A percentile compares a stretch with the other conserved stretches of the same genome.
Conservation (phyloP, 768 basidiomycete species). For the Boletus reticuloceps region DNA sequence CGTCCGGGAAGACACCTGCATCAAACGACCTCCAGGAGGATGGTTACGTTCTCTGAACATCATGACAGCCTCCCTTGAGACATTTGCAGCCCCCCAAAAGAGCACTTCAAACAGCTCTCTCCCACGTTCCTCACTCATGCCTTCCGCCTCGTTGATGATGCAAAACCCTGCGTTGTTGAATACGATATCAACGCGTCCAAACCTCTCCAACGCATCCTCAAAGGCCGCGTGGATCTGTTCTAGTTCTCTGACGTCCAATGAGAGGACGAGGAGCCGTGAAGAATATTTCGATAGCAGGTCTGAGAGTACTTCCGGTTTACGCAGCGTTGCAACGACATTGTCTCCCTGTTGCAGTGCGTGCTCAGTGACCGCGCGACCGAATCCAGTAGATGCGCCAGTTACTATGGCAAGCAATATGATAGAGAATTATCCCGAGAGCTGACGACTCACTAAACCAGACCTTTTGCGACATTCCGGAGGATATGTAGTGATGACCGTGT, state of each 20-base stretch:
- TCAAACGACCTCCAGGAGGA: slow-evolving; percentile 38
- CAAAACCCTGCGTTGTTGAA: slow-evolving; percentile 41
- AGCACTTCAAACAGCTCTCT: slow-evolving; percentile 37
- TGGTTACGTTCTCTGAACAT: slow-evolving; percentile 39
- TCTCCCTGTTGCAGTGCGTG: slow-evolving; percentile 37
- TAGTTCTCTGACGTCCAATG: slow-evolving; percentile 37
- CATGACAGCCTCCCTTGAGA: slow-evolving; percentile 31
- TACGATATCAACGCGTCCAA: slow-evolving; percentile 45
- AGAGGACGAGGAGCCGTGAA: slow-evolving; percentile 35
- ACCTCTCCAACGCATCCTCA: slow-evolving; percentile 29
- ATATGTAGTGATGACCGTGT: no score
- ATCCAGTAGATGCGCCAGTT: slow-evolving; percentile 39
- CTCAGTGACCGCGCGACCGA: slow-evolving; percentile 37
- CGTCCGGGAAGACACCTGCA: slow-evolving; percentile 35
- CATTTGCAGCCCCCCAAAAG: slow-evolving; percentile 38
- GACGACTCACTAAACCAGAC: slow-evolving; percentile 25
- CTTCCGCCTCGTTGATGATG: slow-evolving; percentile 38
- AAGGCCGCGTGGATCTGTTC: slow-evolving; percentile 37
- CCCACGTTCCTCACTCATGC: slow-evolving; percentile 32
- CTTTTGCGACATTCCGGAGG: slow-evolving; percentile 8
- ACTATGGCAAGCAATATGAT: slow-evolving; percentile 25
- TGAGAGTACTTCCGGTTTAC: slow-evolving; percentile 28
- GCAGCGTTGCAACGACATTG: slow-evolving; percentile 41
- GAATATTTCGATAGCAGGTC: slow-evolving; percentile 29
- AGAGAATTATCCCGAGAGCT: not conserved